phyloP scores from a whole-genome alignment of 75 land plant species.

The Pinus albicaulis region DNA sequence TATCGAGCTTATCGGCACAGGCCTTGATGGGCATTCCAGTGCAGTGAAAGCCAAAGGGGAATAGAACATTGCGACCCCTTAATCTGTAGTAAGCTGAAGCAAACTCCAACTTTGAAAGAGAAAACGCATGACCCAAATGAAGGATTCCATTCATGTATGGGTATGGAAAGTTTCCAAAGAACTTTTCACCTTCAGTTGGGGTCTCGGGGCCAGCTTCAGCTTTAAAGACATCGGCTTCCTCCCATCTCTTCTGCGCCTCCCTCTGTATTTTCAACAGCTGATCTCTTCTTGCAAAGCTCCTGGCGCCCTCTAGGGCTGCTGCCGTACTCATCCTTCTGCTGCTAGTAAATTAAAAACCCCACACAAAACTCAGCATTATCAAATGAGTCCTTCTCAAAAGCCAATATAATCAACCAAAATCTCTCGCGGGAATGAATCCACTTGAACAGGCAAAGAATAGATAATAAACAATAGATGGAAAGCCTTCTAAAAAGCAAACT shows the following conservation, averaged over 20 bases:
- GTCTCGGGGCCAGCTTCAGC: constrained; percentile 45
- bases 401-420: too few species aligned
- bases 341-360: neutral
- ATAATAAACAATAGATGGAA: too few species aligned
- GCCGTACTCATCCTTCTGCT: neutral
- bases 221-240: constrained; percentile 52
- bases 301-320: constrained; percentile 27
- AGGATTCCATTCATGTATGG: constrained; percentile 92
- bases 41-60: constrained; percentile 89
- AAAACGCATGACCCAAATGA: constrained; percentile 89
- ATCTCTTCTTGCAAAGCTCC: constrained; percentile 70
- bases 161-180: constrained; percentile 89
- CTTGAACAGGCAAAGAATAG: too few species aligned
- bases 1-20: constrained; percentile 74
- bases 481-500: too few species aligned
- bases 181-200: constrained; percentile 69
- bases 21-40: constrained; percentile 99
- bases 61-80: constrained; percentile 74
- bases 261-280: constrained; percentile 58
- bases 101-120: constrained; percentile 84
- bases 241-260: constrained; percentile 60
- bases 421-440: too few species aligned
- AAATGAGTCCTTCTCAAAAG: too few species aligned
- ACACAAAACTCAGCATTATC: too few species aligned
- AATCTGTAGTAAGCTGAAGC: constrained; percentile 77